Evolutionary conservation across 495 filamentous ascomycete genomes (phyloP).

Genomic region (Penicillium ochrochloron): DNA sequence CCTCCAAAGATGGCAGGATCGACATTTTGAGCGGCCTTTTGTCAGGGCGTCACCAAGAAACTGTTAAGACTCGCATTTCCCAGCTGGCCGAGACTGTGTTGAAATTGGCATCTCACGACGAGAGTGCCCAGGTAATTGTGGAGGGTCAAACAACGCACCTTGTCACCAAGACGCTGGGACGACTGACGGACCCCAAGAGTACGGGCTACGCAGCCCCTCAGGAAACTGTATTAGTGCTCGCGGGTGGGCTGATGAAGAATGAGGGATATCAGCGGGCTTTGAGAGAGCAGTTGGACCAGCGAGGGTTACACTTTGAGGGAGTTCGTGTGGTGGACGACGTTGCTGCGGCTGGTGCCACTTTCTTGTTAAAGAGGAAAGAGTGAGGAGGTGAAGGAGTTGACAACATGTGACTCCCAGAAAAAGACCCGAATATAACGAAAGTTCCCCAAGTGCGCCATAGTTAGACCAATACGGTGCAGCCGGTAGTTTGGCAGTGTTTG

Average conservation of each 20-base stretch:
- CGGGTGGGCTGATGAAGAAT: slow-evolving; percentile 36
- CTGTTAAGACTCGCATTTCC: slow-evolving; percentile 32
- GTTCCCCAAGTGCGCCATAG: too few relatives aligned
- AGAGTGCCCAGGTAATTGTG: slow-evolving; percentile 28
- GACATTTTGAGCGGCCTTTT: slow-evolving; percentile 34
- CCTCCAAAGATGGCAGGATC: slow-evolving; percentile 4
- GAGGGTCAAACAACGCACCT: slow-evolving; percentile 22
- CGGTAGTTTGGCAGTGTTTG: too few relatives aligned
- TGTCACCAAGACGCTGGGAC: slow-evolving; percentile 26
- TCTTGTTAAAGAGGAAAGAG: neutral
- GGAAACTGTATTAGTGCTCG: slow-evolving; percentile 28
- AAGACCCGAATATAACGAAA: too few relatives aligned
- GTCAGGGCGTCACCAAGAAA: slow-evolving; percentile 8
- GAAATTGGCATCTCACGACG: slow-evolving; percentile 7
- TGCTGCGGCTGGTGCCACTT: slow-evolving; percentile 12
- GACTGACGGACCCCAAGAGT: slow-evolving; percentile 25
- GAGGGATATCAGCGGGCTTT: slow-evolving; percentile 23
- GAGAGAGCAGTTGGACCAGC: slow-evolving; percentile 11
- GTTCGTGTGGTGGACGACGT: slow-evolving; percentile 25
- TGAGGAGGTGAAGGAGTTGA: neutral
- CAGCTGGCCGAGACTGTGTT: slow-evolving; percentile 30
- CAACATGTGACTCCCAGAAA: neutral
- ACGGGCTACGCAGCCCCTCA: slow-evolving; percentile 21
- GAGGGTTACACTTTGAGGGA: slow-evolving; percentile 15
- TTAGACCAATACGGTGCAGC: too few relatives aligned